Evolutionary conservation across 2,329 filamentous ascomycete species (phyloP).

Genomic region (Pseudogymnoascus verrucosus): DNA sequence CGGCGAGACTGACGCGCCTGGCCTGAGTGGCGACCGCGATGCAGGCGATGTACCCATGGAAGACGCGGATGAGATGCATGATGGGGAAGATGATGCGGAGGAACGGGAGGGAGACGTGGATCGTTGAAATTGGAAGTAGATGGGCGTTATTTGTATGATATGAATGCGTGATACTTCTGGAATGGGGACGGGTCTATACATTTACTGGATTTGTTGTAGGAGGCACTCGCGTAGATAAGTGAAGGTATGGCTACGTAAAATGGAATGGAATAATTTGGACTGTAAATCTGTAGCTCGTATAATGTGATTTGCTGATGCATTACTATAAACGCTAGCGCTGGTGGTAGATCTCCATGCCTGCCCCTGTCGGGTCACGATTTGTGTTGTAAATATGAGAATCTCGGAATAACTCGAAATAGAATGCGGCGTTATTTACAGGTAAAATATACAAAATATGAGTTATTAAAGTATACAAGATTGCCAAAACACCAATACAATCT

Average conservation of each 20-base stretch:
- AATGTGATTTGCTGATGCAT: neutral
- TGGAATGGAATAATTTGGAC: neutral
- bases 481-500: neutral
- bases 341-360: neutral
- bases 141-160: slow-evolving; percentile 7
- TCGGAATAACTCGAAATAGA: neutral
- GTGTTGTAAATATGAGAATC: neutral
- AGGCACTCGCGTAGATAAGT: neutral
- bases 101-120: slow-evolving; percentile 2
- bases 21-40: neutral
- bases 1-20: neutral
- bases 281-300: neutral
- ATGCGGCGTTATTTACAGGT: neutral
- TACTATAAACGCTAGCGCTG: neutral
- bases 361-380: neutral
- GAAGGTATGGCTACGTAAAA: neutral
- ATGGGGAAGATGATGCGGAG: slow-evolving; percentile 7
- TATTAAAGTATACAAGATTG: neutral
- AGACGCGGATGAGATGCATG: slow-evolving; percentile 9
- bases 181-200: neutral
- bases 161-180: neutral
- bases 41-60: neutral
- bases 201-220: slow-evolving; percentile 5
- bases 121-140: slow-evolving; percentile 4
- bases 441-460: neutral